Percentiles rank a stretch among this genome's conserved stretches.
These are phyloP conservation scores for Dendrobium catenatum DNA, from an alignment of 106 monocot genomes.

Conservation along the genomic window DNA sequence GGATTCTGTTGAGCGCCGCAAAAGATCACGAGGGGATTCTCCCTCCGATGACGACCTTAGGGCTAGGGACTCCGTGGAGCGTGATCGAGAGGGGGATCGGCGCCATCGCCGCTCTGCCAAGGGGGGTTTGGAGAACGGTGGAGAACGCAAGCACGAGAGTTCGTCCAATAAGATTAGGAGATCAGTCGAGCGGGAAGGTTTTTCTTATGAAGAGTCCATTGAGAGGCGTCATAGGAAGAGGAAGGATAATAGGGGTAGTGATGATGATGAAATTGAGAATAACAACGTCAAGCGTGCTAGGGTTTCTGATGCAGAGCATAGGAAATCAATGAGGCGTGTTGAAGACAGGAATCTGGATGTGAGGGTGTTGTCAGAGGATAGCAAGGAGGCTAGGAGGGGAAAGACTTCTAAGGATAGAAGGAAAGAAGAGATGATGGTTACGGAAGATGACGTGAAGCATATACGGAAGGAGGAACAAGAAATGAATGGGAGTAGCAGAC, in stretches of 20 bases:
- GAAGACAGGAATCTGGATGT: not conserved
- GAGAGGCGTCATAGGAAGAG: conserved; percentile 8
- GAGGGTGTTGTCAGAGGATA: not conserved
- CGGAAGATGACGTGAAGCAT: not conserved
- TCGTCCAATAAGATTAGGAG: not conserved
- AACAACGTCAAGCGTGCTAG: conserved; percentile 3
- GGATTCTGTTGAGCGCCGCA: conserved; percentile 3
- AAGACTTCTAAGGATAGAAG: not conserved
- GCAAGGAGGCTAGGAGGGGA: not conserved
- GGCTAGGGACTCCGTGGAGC: conserved; percentile 1
- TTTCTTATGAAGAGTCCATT: not conserved
- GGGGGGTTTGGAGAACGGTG: conserved; percentile 5
- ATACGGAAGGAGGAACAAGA: conserved; percentile 3
- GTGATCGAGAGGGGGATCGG: conserved; percentile 6
- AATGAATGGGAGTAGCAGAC: not conserved
- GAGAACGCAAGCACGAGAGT: not conserved
- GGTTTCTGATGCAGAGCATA: not conserved
- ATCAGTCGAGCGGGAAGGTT: conserved; percentile 7
- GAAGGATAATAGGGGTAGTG: not conserved
- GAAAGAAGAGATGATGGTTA: not conserved
- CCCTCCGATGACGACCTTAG: not conserved
- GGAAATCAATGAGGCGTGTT: not conserved
- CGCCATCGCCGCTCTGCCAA: not conserved
- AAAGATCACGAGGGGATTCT: not conserved
- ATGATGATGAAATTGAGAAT: conserved; percentile 1